Evolutionary conservation across 208 protist species (phyloP).

Genomic region (Trypanosoma rangeli): DNA sequence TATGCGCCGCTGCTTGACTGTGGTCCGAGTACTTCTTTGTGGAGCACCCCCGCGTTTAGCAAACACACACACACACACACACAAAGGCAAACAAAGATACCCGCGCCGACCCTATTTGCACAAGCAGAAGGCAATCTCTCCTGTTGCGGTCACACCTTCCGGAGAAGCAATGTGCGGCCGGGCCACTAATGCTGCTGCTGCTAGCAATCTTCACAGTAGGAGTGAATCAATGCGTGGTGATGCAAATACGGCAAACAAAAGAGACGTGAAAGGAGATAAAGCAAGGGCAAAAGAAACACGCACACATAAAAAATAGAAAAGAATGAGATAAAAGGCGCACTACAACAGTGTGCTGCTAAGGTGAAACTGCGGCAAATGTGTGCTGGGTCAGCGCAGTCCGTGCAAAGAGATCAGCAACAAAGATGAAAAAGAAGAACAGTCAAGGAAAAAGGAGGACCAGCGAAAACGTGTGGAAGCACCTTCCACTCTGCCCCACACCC

Average conservation of each 20-base stretch:
- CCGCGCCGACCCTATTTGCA: too few relatives aligned
- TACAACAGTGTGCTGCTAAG: background rate
- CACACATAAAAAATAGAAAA: background rate
- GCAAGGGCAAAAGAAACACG: background rate
- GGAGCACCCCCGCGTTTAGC: background rate
- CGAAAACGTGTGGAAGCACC: background rate
- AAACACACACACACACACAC: background rate
- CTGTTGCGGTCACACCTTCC: background rate
- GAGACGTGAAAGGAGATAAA: slow-evolving; percentile 6
- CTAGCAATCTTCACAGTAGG: background rate
- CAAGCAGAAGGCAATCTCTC: background rate
- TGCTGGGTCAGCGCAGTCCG: too few relatives aligned
- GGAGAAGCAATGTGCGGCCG: background rate
- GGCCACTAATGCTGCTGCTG: background rate
- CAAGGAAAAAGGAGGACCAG: background rate
- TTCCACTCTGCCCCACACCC: background rate
- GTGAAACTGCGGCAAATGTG: too few relatives aligned
- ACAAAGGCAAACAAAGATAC: background rate
- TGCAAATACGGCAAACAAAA: slow-evolving; percentile 20
- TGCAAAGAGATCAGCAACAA: too few relatives aligned
- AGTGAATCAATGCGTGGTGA: background rate
- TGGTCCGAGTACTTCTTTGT: too few relatives aligned
- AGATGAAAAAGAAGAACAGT: slow-evolving; percentile 6
- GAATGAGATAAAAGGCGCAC: slow-evolving; percentile 3
- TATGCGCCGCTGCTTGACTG: background rate